A percentile compares a stretch with the other conserved stretches of the same genome.
Evolutionary conservation across 768 basidiomycete species (phyloP).

Genomic region (Termitomyces sp.): DNA sequence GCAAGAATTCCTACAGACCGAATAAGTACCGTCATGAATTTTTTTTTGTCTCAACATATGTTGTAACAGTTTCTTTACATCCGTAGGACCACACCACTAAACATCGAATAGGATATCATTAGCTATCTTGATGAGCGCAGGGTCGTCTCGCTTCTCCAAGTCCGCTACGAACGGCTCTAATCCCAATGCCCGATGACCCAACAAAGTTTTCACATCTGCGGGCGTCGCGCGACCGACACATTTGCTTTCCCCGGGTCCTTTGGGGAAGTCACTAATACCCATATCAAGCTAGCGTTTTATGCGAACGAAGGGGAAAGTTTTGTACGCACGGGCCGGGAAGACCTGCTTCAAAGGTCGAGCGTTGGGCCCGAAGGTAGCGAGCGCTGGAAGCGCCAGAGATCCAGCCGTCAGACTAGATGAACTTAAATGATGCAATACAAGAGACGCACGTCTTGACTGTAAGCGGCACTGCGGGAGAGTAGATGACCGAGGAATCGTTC

Average conservation of each 20-base stretch:
- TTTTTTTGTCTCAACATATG: background rate
- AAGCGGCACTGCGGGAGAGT: constrained; percentile 52
- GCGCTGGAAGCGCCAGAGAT: constrained; percentile 26
- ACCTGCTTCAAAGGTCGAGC: constrained; percentile 40
- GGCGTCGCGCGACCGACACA: constrained; percentile 35
- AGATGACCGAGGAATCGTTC: constrained; percentile 51
- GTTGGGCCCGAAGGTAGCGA: constrained; percentile 46
- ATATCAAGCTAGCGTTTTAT: background rate
- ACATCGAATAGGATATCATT: constrained; percentile 18
- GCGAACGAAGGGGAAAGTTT: background rate
- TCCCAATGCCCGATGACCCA: constrained; percentile 39
- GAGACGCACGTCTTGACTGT: constrained; percentile 42
- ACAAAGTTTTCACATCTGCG: constrained; percentile 27
- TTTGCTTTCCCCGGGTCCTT: constrained; percentile 45
- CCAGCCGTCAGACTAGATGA: background rate
- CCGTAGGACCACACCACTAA: background rate
- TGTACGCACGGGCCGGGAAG: constrained; percentile 44
- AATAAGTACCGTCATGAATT: too few species aligned
- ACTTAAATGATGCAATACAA: background rate
- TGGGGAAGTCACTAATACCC: constrained; percentile 43
- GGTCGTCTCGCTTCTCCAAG: background rate
- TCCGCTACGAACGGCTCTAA: constrained; percentile 23
- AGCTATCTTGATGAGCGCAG: constrained; percentile 10
- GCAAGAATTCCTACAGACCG: too few species aligned
- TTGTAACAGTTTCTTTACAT: background rate